phyloP scores from a whole-genome alignment of 305 asterid species.

The Solanum chacoense region DNA sequence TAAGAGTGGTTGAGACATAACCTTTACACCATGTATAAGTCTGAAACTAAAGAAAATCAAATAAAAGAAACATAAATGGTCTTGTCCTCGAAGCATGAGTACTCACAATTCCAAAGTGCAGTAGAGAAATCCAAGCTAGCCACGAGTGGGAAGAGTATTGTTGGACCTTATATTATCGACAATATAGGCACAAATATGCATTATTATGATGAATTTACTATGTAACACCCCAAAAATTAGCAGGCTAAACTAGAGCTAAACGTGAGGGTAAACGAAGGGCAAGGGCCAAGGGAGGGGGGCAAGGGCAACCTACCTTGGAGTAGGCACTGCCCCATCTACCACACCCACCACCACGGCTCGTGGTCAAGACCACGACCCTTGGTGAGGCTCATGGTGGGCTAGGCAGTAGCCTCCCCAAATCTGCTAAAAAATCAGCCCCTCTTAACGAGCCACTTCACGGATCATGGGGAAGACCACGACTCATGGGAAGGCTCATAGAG shows the following conservation, averaged over 20 bases:
- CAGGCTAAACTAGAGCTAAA: background rate
- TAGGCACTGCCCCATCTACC: background rate
- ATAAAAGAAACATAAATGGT: background rate
- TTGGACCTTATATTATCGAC: background rate
- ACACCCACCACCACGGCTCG: background rate
- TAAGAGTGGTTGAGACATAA: background rate
- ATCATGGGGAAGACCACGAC: background rate
- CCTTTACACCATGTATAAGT: background rate
- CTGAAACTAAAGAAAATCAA: background rate
- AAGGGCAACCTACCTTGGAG: background rate
- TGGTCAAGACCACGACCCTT: too few relatives aligned
- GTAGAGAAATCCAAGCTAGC: background rate
- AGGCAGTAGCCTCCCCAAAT: background rate
- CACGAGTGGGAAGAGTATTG: background rate
- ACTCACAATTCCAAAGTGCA: background rate
- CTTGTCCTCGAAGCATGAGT: background rate
- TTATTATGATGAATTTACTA: background rate
- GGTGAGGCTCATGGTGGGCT: background rate
- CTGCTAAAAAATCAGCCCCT: background rate
- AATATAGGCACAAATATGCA: background rate
- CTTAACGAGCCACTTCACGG: background rate
- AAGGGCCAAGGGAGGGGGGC: background rate
- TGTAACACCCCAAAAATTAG: background rate
- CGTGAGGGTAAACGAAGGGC: background rate
- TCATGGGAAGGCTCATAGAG: background rate